Evolutionary conservation across 139 green algal genomes (phyloP).

Genomic region (Penium margaritaceum): DNA sequence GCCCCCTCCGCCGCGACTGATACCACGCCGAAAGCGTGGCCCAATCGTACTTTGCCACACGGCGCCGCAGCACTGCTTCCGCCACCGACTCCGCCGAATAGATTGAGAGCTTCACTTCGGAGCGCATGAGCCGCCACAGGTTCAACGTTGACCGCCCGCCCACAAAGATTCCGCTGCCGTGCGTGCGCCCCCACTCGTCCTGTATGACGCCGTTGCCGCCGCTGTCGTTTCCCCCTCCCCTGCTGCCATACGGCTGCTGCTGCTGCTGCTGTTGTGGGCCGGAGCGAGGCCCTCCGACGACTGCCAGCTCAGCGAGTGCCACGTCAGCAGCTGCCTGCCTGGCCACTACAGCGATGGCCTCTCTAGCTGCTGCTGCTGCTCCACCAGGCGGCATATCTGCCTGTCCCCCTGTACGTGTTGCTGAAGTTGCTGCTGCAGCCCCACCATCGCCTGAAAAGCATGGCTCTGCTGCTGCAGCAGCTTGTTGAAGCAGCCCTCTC

Average conservation of each 20-base stretch:
- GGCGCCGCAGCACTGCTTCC: slow-evolving; percentile 70
- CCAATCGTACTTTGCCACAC: slow-evolving; percentile 63
- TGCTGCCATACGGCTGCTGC: background rate
- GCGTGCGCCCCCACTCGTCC: slow-evolving; percentile 71
- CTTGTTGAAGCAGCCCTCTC: too few relatives aligned
- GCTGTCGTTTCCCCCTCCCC: background rate
- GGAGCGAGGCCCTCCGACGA: background rate
- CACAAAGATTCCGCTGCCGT: slow-evolving; percentile 57
- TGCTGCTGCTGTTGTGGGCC: background rate
- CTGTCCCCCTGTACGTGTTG: too few relatives aligned
- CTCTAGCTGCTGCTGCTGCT: too few relatives aligned
- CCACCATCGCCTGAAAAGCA: background rate
- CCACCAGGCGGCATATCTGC: too few relatives aligned
- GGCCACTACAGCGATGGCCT: too few relatives aligned
- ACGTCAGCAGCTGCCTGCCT: background rate
- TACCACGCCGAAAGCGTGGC: slow-evolving; percentile 74
- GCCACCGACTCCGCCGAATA: slow-evolving; percentile 75
- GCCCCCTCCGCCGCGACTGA: slow-evolving; percentile 36
- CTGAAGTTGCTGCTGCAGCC: too few relatives aligned
- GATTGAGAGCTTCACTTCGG: slow-evolving; percentile 65
- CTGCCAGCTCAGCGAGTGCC: too few relatives aligned
- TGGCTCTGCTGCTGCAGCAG: background rate
- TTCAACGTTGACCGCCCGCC: slow-evolving; percentile 86
- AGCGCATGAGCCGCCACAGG: slow-evolving; percentile 74
- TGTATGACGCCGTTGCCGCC: slow-evolving; percentile 21